Evolutionary conservation across 148 eudicot species (phyloP), one percentile per base, ranked within the genome.

Genomic region (Persicaria maculosa): DNA sequence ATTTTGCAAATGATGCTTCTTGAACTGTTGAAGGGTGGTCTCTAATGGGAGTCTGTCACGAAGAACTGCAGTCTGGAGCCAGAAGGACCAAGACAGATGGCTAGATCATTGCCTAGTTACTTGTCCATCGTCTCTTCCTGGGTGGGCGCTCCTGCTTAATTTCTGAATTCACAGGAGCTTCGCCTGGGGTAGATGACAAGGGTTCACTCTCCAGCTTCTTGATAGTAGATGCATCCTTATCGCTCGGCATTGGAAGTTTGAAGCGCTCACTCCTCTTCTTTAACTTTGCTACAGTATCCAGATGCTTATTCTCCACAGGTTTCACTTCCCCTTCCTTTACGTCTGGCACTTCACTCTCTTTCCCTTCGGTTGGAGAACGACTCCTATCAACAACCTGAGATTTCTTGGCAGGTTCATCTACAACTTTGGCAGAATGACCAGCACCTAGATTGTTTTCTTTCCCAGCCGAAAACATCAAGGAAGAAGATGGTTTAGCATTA

Each of bases 241-340:
- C 97, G 81, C 85, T 85, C 14, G 96, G 85, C 86, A 96, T 81
- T 74, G 96, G 97, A 73, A 90, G 91, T 76, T 96, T 96, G 80
- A 96, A 96, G n/a, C 97, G 96, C 80, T 92, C 99, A 72, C 94
- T 96, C 72, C 99, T 82, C 81, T 88, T 86, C 86, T 90, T 92
- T 80, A 96, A 79, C 86, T 88, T 96, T 71, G 76, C 92, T 73
- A 89, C 88, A 4, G 94, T 88, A 50, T 96, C 97, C 44, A 31
- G 15, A 31, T 31, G 40, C 84, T 87, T 73, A 76, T 84, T 83
- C 31, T 86, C 93, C 40, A 40, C 17, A 4, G 82, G 75, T 80
- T 86, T 89, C 48, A 46, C 75, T 46, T 84, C 89, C 11, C 44
- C 81, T 69, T 80, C 83, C 76, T 76, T 86, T 31, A 44, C 82